Base-by-base conservation (phyloP, 106 monocot species). In the Phalaenopsis equestris region DNA sequence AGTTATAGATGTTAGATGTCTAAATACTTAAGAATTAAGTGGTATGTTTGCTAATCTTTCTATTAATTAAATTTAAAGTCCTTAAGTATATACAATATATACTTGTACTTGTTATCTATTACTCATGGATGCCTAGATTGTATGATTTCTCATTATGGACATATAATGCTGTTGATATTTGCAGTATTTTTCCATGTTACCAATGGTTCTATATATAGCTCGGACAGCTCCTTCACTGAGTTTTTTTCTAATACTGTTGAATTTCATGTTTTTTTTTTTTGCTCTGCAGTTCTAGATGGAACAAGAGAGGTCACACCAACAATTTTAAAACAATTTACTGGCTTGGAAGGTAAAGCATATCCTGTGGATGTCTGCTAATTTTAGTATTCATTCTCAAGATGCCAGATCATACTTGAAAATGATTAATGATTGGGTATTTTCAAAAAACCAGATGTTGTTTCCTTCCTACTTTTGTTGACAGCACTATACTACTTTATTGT, bases 251-350 rank as follows among this genome's bases (percentile, higher is more conserved):
- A 64, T 8, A 64, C 8, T 23, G 64, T 64, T 64, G 3, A 64
- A 64, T 64, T 24, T 24, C 72, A 72, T 38, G n/a, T 72, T 12
- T 39, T 41, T 73, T 19, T n/a, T 41, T 73, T 42, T 79, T 16
- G 73, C 65, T 39, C 4, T 88, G 84, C 91, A 97, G 97, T 94
- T 84, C 39, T 98, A 72, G 90, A 92, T 76, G 98, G 98, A 73
- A 82, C 86, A 76, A 92, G 98, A 75, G 87, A 98, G 57, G 90
- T 98, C 17, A 98, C 94, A 1, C 98, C 94, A 78, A 91, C 87
- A 57, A 75, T 89, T 65, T 85, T 98, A 61, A 94, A 94, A 79
- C 90, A 92, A 79, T 89, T 83, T 73, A 92, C 98, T 85, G 98
- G 98, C 73, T 86, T 98, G 81, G 94, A 98, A 94, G 98, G 98